Percentiles rank a stretch among this genome's conserved stretches.
Conservation (phyloP, 2,329 filamentous ascomycete species). For the Sarocladiaceae sp. region DNA sequence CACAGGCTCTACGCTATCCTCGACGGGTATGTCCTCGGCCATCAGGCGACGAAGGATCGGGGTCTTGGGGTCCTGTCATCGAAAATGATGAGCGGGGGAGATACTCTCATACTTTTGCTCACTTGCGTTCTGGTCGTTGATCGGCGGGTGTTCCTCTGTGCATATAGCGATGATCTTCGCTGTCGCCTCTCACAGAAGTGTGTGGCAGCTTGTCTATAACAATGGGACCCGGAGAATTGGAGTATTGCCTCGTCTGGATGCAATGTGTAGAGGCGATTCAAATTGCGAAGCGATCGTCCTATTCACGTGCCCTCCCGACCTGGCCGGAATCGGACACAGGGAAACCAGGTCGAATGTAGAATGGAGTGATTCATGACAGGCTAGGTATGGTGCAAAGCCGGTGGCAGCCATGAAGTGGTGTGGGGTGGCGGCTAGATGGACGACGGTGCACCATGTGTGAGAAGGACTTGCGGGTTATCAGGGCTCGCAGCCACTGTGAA, state of each 20-base stretch:
- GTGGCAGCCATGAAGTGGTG: not conserved
- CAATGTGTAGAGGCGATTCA: too few species aligned
- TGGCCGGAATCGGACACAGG: constrained; percentile 3
- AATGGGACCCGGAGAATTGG: not conserved
- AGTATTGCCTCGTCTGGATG: not conserved
- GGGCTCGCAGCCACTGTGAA: too few species aligned
- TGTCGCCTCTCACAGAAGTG: not conserved
- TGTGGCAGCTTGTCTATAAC: not conserved
- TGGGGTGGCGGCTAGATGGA: too few species aligned
- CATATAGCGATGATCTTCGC: not conserved
- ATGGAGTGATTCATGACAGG: not conserved
- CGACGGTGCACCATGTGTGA: too few species aligned
- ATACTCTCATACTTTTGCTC: too few species aligned
- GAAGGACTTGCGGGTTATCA: too few species aligned
- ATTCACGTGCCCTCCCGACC: constrained; percentile 1
- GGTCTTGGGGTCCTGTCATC: too few species aligned
- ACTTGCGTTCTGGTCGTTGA: too few species aligned
- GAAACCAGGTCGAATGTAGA: not conserved
- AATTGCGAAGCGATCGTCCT: not conserved
- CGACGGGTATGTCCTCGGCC: not conserved
- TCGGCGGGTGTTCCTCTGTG: not conserved
- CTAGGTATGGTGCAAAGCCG: not conserved
- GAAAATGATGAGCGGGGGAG: too few species aligned
- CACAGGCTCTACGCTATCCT: too few species aligned
- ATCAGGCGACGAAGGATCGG: not conserved